Evolutionary conservation across 192 early-diverging fungal genomes (phyloP).

Genomic region (Coemansia sp.): DNA sequence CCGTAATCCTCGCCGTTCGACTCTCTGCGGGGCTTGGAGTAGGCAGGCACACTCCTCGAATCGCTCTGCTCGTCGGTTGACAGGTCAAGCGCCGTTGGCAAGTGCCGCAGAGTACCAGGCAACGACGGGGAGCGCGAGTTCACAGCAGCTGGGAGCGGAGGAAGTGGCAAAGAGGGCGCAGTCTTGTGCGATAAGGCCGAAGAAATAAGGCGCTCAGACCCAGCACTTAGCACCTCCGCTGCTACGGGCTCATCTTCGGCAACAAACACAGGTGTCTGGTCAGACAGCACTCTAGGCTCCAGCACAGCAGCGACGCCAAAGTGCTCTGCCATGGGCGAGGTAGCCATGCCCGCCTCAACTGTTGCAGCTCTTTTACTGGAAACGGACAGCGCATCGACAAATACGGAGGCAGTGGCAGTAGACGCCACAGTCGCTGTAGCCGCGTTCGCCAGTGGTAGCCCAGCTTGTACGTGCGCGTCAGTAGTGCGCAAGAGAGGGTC

Average conservation of each 20-base stretch:
- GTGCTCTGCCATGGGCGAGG: not conserved
- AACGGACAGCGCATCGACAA: not conserved
- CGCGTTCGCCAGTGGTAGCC: constrained; percentile 2
- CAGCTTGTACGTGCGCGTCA: constrained; percentile 2
- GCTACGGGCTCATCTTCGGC: not conserved
- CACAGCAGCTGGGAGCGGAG: not conserved
- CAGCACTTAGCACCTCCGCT: not conserved
- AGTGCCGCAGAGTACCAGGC: constrained; percentile 1
- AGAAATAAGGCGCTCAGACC: not conserved
- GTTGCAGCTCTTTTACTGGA: not conserved
- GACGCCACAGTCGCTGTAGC: not conserved
- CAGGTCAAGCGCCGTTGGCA: constrained; percentile 1
- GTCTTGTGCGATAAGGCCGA: not conserved
- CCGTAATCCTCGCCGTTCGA: constrained; percentile 54
- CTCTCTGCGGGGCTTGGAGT: constrained; percentile 7
- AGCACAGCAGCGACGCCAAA: not conserved
- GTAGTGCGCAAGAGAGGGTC: not conserved
- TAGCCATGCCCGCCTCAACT: not conserved
- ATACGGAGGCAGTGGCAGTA: constrained; percentile 11
- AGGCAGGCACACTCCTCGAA: not conserved
- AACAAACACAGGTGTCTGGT: not conserved
- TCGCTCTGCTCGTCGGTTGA: constrained; percentile 14
- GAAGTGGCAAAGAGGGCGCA: constrained; percentile 1
- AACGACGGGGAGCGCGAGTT: constrained; percentile 5
- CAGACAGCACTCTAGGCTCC: not conserved